Base-by-base conservation (phyloP, 768 basidiomycete species). In the Mycena galericulata region DNA sequence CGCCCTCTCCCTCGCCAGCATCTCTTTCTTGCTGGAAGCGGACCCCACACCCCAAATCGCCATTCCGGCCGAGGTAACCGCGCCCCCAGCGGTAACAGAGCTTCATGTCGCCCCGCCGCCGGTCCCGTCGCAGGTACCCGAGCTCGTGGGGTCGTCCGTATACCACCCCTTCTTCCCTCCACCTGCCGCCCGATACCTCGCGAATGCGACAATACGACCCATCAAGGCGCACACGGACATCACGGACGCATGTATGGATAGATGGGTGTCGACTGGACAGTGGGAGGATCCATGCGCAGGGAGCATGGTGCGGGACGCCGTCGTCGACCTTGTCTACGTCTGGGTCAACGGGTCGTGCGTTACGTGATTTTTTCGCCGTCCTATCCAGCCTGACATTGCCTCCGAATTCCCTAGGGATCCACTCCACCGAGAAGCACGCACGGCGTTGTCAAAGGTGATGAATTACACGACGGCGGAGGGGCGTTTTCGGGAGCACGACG, bases 401-500 rank as follows among this genome's bases (percentile, higher is more conserved):
- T 15, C 22, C 2, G 10, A 20, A 27, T 29, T 14, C 10, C 20
- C 6, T 30, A 73, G 72, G 3, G 72, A 73, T 43, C 22, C 64
- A 15, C 40, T 71, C 3, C 72, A 73, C n/a, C n/a, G n/a, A n/a
- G n/a, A n/a, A n/a, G n/a, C n/a, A n/a, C n/a, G n/a, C n/a, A n/a
- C n/a, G n/a, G n/a, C n/a, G n/a, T n/a, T n/a, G n/a, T n/a, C n/a
- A n/a, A n/a, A n/a, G n/a, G n/a, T n/a, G n/a, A n/a, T 57, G 2
- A 38, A 54, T 2, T 71, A 68, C 50, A 20, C 12, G 12, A 61
- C 66, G 12, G 67, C 63, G 41, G 69, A 71, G 12, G 69, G 70
- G 1, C 66, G 72, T 4, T 73, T 73, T 27, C 66, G 81, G 12
- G 79, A 82, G 54, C 79, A 81, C 69, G 80, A 81, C 66, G 81